phyloP scores from a whole-genome alignment of 2,329 filamentous ascomycete genomes.

The Capronia epimyces region DNA sequence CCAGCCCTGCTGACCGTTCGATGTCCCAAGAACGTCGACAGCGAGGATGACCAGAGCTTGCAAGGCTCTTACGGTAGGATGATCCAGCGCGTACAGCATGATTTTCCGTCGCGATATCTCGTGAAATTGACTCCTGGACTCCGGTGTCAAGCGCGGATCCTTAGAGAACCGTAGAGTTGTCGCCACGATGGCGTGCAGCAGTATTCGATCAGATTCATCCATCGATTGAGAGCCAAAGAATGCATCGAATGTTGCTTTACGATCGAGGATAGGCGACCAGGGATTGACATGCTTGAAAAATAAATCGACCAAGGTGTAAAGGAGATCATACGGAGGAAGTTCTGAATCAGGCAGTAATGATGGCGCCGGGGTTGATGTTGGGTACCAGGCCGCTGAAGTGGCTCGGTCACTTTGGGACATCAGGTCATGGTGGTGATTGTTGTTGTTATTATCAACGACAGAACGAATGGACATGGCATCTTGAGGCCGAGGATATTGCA shows the following conservation, averaged over 20 bases:
- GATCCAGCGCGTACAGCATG: conserved; percentile 78
- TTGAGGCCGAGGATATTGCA: conserved; percentile 24
- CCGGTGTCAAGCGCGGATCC: conserved; percentile 67
- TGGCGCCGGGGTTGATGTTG: conserved; percentile 16
- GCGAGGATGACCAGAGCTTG: conserved; percentile 84
- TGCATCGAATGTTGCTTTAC: conserved; percentile 72
- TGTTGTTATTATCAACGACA: conserved; percentile 15
- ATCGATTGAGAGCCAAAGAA: conserved; percentile 58
- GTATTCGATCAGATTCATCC: conserved; percentile 67
- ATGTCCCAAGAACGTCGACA: conserved; percentile 75
- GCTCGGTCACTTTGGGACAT: conserved; percentile 20
- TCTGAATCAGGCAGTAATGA: conserved; percentile 16
- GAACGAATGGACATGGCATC: conserved; percentile 26
- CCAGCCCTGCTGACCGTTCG: conserved; percentile 87
- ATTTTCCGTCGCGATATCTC: conserved; percentile 79
- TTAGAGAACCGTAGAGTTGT: conserved; percentile 80
- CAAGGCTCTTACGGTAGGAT: conserved; percentile 79
- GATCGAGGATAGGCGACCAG: conserved; percentile 86
- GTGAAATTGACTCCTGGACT: conserved; percentile 69
- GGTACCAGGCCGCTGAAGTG: conserved; percentile 16
- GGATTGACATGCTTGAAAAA: conserved; percentile 77
- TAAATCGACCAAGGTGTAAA: conserved; percentile 67
- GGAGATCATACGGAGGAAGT: conserved; percentile 66
- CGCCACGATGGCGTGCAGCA: conserved; percentile 82
- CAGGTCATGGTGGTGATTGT: conserved; percentile 14